Evolutionary conservation across 805 yeast genomes (phyloP).

Genomic region (Candida maris): DNA sequence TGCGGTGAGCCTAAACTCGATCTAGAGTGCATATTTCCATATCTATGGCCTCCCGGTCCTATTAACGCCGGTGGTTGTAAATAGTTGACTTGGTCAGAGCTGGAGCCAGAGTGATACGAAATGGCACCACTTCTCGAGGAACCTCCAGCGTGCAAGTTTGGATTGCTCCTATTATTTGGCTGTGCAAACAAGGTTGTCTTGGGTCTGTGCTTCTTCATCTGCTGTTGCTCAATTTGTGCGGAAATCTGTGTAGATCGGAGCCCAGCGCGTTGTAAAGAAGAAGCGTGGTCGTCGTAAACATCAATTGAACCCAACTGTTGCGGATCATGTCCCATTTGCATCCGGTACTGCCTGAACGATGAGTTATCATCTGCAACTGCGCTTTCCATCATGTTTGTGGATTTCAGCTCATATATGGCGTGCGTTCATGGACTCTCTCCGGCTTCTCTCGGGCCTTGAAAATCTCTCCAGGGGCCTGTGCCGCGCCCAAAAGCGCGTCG

Average conservation of each 20-base stretch:
- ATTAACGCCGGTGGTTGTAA: background rate
- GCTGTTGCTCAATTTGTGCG: conserved; percentile 23
- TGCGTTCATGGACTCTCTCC: too few species aligned
- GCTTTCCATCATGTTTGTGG: too few species aligned
- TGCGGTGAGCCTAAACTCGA: conserved; percentile 1
- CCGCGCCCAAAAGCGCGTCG: too few species aligned
- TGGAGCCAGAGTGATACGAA: background rate
- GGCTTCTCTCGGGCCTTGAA: too few species aligned
- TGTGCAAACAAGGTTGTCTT: conserved; percentile 19
- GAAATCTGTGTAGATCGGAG: conserved; percentile 29
- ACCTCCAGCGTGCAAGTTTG: conserved; percentile 8
- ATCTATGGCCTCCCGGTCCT: background rate
- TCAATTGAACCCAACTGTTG: conserved; percentile 14
- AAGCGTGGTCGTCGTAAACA: conserved; percentile 27
- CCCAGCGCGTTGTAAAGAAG: conserved; percentile 29
- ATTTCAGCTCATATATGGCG: too few species aligned
- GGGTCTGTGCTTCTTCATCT: conserved; percentile 25
- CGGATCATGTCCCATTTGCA: background rate
- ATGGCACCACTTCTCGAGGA: conserved; percentile 5
- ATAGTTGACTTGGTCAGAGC: conserved; percentile 1
- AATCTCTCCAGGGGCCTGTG: too few species aligned
- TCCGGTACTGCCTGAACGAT: background rate
- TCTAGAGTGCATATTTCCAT: background rate
- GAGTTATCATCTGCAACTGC: background rate
- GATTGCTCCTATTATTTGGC: conserved; percentile 3